phyloP scores from a whole-genome alignment of 768 basidiomycete genomes.

The Atractiella rhizophila region DNA sequence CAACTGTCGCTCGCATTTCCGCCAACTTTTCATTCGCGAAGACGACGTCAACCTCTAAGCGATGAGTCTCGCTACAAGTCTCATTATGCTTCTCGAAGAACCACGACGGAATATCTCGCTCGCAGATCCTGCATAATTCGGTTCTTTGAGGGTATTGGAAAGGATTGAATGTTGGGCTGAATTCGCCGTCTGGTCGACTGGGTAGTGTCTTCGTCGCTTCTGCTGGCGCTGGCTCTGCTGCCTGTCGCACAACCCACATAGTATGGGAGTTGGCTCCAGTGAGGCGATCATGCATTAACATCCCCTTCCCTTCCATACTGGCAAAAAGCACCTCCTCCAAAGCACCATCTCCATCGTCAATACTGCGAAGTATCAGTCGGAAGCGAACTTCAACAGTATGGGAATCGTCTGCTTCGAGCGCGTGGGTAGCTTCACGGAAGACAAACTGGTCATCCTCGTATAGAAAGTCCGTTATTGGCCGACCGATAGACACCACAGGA shows the following conservation, averaged over 20 bases:
- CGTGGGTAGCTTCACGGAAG: conserved; percentile 62
- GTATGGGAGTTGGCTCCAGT: conserved; percentile 72
- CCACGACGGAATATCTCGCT: conserved; percentile 89
- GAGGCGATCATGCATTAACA: conserved; percentile 89
- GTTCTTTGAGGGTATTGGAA: conserved; percentile 40
- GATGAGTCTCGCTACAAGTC: conserved; percentile 86
- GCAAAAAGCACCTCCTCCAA: conserved; percentile 27
- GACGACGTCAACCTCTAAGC: conserved; percentile 76
- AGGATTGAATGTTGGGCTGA: conserved; percentile 33
- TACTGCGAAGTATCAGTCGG: conserved; percentile 37
- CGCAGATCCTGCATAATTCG: conserved; percentile 91
- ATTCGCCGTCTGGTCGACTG: conserved; percentile 8
- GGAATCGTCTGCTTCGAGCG: conserved; percentile 67
- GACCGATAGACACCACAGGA: conserved; percentile 48
- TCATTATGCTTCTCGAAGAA: conserved; percentile 99
- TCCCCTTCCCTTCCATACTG: conserved; percentile 89
- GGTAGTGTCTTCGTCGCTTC: conserved; percentile 3
- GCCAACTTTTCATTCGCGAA: conserved; percentile 79
- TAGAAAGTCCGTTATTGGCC: conserved; percentile 55
- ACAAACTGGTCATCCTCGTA: conserved; percentile 53
- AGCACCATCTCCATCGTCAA: conserved; percentile 3
- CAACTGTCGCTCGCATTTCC: conserved; percentile 65
- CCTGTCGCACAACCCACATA: conserved; percentile 30
- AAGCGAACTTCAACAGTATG: conserved; percentile 84
- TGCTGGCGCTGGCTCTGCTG: conserved; percentile 5